A percentile compares a stretch with the other conserved stretches of the same genome.
Evolutionary conservation across 805 yeast species (phyloP).

Genomic region (Nematodospora valgi): DNA sequence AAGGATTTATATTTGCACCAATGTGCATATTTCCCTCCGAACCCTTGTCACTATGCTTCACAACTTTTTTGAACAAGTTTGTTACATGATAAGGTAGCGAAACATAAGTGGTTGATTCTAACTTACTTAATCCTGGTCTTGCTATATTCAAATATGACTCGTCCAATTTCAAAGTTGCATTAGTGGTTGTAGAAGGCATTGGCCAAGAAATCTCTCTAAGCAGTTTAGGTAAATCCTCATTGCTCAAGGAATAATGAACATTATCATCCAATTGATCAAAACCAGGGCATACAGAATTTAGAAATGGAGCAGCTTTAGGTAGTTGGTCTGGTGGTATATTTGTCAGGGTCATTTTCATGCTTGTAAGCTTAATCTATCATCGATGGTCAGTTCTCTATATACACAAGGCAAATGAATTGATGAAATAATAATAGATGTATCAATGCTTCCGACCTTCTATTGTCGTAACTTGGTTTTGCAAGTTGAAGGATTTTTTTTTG

Average conservation of each 20-base stretch:
- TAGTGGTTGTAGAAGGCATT: slow-evolving; percentile 17
- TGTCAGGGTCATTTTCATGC: slow-evolving; percentile 24
- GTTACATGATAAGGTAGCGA: slow-evolving; percentile 50
- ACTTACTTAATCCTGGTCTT: slow-evolving; percentile 29
- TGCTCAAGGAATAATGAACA: slow-evolving; percentile 25
- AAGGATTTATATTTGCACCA: slow-evolving; percentile 54
- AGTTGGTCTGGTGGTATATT: slow-evolving; percentile 15
- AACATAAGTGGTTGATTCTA: slow-evolving; percentile 51
- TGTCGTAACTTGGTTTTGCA: no score
- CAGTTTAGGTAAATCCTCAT: slow-evolving; percentile 10
- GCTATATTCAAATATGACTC: slow-evolving; percentile 32
- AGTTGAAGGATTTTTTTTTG: no score
- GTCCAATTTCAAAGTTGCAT: slow-evolving; percentile 17
- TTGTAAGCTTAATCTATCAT: no score
- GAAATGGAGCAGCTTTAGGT: slow-evolving; percentile 28
- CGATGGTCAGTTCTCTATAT: no score
- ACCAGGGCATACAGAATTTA: slow-evolving; percentile 38
- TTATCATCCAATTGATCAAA: slow-evolving; percentile 28
- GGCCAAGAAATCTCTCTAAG: slow-evolving; percentile 18
- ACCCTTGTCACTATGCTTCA: slow-evolving; percentile 32
- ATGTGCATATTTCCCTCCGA: slow-evolving; percentile 43
- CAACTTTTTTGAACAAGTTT: slow-evolving; percentile 35
- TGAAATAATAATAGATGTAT: no score
- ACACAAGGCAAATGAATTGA: no score
- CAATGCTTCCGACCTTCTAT: no score